Base-by-base conservation (phyloP, 768 basidiomycete genomes). In the Tulasnella sp. region DNA sequence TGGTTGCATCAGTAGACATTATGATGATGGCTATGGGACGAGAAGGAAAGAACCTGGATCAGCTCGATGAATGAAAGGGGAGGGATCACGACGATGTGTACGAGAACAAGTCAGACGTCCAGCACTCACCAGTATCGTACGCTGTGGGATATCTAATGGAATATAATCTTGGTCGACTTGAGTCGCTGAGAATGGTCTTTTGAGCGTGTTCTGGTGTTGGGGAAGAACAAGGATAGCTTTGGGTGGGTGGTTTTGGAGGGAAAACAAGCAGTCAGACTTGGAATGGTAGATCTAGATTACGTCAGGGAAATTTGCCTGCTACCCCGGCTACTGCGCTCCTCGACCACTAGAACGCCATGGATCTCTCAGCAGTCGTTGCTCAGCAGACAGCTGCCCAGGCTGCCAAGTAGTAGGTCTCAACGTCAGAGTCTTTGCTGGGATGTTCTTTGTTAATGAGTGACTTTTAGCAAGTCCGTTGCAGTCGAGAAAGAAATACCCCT, bases 401-500 rank as follows among this genome's bases (percentile, higher is more conserved):
- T 14, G 90, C 90, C 75, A 93, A 92, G 89, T 89, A 89, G 94
- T 93, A 85, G 85, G 92, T 86, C 41, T 34, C 20, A 12, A 20
- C 24, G 20, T 11, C 50, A n/a, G 37, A 5, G 6, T 46, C 2
- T 20, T 34, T 9, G 28, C 3, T 40, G 3, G 37, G 12, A 28
- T 18, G 2, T 69, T 22, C 28, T 78, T 8, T 31, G 31, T 41
- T 34, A 78, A 24, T 42, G 40, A 5, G 11, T 78, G 37, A 8
- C 44, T 80, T 37, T 82, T 58, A 96, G 94, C 85, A 91, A 92
- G 86, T 89, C 92, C 44, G 88, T 90, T 50, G 86, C 87, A 46
- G 92, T 95, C 79, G 92, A 95, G 85, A 96, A 94, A 85, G 94
- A 95, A 77, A 92, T 90, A 12, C 91, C 93, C 9, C 89, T 95